Evolutionary conservation across 2,329 filamentous ascomycete species (phyloP).

Genomic region (Ophiostoma angusticollis): DNA sequence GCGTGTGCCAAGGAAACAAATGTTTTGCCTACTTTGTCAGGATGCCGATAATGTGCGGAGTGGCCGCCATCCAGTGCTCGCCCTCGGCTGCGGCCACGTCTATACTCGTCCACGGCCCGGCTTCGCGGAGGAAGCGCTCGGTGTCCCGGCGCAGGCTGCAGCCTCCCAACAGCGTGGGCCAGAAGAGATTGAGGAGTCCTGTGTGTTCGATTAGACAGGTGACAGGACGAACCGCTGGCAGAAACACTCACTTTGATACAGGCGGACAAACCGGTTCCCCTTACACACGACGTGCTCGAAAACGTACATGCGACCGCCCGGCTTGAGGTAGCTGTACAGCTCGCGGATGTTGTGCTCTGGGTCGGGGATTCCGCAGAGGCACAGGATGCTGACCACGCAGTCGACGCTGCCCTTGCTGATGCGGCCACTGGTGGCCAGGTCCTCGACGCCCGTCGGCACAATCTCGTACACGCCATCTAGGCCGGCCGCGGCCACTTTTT

Average conservation of each 20-base stretch:
- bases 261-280: constrained; percentile 25
- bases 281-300: constrained; percentile 45
- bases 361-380: constrained; percentile 51
- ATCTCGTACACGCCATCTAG: constrained; percentile 47
- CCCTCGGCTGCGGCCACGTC: constrained; percentile 31
- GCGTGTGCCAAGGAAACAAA: too few species aligned
- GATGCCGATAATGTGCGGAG: constrained; percentile 40
- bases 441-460: constrained; percentile 49
- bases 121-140: constrained; percentile 30
- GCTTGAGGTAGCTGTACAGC: constrained; percentile 45
- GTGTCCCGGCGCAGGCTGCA: constrained; percentile 40
- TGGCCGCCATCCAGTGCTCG: constrained; percentile 28
- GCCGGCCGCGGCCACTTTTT: constrained; percentile 36
- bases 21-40: constrained; percentile 36
- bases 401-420: constrained; percentile 41
- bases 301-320: constrained; percentile 49
- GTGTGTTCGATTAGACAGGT: background rate
- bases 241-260: constrained; percentile 38
- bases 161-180: constrained; percentile 38
- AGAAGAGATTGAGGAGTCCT: constrained; percentile 40
- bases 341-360: constrained; percentile 41
- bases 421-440: constrained; percentile 29
- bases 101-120: constrained; percentile 36
- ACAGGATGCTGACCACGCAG: constrained; percentile 47
- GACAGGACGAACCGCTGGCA: background rate